phyloP scores from a whole-genome alignment of 2,329 filamentous ascomycete genomes.

The Fusarium newnesense region DNA sequence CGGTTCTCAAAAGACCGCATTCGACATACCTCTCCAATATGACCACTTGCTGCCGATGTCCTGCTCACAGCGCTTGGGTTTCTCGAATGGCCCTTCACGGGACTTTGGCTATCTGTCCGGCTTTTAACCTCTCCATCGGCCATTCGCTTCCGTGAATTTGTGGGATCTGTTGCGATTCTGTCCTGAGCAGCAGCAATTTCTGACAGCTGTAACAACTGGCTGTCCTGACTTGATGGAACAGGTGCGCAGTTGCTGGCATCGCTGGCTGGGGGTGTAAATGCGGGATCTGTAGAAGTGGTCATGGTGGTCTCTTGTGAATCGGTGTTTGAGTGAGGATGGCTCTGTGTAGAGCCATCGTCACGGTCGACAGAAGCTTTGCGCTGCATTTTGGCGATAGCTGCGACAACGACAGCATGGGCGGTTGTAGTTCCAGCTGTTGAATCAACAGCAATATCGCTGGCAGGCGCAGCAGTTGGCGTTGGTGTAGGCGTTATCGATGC shows the following conservation, averaged over 20 bases:
- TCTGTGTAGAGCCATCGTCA: constrained; percentile 43
- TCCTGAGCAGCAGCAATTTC: constrained; percentile 66
- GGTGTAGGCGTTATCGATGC: constrained; percentile 21
- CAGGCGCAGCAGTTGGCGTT: constrained; percentile 7
- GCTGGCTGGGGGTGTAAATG: constrained; percentile 42
- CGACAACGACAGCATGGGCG: constrained; percentile 22
- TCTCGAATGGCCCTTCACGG: constrained; percentile 70
- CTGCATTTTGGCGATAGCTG: constrained; percentile 23
- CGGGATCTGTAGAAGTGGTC: constrained; percentile 39
- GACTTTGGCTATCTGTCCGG: constrained; percentile 56
- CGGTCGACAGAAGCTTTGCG: constrained; percentile 32
- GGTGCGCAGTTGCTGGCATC: constrained; percentile 36
- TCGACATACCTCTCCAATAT: constrained; percentile 78
- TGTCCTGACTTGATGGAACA: constrained; percentile 58
- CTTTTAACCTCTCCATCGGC: constrained; percentile 79
- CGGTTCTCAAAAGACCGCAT: background rate
- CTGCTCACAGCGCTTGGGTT: constrained; percentile 76
- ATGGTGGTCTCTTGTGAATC: constrained; percentile 42
- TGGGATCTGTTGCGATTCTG: constrained; percentile 54
- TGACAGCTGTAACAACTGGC: constrained; percentile 67
- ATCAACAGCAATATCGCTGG: constrained; percentile 17
- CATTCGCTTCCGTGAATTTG: constrained; percentile 73
- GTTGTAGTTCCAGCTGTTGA: constrained; percentile 20
- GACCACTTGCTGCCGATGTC: constrained; percentile 69
- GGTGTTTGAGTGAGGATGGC: constrained; percentile 38